These are phyloP conservation scores for Cyberlindnera amylophila DNA, from an alignment of 805 yeast genomes.

Conservation along the genomic window DNA sequence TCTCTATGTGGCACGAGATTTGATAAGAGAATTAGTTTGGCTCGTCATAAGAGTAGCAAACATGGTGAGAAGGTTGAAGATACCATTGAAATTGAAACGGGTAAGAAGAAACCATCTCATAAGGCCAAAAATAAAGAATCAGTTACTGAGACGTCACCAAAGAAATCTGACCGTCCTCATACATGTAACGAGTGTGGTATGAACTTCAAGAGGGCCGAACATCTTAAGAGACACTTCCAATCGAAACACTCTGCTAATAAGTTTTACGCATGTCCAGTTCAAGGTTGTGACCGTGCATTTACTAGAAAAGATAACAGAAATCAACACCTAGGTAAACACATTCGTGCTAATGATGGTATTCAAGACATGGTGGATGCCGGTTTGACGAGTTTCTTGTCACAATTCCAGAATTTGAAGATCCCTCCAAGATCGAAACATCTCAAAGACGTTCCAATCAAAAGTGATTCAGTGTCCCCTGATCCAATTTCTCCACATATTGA, in stretches of 20 bases:
- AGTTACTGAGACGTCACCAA: neutral
- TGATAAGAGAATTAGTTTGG: neutral
- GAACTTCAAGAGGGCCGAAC: constrained; percentile 10
- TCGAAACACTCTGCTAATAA: constrained; percentile 5
- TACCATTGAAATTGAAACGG: neutral
- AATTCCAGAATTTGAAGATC: neutral
- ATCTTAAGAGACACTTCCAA: constrained; percentile 9
- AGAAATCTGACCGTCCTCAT: constrained; percentile 3
- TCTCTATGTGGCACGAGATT: neutral
- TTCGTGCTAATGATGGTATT: constrained; percentile 4
- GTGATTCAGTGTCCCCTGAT: no score
- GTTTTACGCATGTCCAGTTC: constrained; percentile 5
- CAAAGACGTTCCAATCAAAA: no score
- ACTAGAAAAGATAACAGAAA: constrained; percentile 11
- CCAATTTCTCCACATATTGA: no score
- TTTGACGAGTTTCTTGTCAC: neutral
- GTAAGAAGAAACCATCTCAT: no score
- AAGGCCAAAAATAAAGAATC: no score
- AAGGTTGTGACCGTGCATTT: constrained; percentile 5
- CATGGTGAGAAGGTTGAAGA: neutral
- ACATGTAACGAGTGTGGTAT: constrained; percentile 6
- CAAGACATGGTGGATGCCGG: constrained; percentile 8
- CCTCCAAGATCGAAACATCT: no score
- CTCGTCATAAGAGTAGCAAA: neutral
- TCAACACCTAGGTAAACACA: constrained; percentile 10